Base-by-base conservation (phyloP, 768 basidiomycete species). In the Tulasnella sp. region DNA sequence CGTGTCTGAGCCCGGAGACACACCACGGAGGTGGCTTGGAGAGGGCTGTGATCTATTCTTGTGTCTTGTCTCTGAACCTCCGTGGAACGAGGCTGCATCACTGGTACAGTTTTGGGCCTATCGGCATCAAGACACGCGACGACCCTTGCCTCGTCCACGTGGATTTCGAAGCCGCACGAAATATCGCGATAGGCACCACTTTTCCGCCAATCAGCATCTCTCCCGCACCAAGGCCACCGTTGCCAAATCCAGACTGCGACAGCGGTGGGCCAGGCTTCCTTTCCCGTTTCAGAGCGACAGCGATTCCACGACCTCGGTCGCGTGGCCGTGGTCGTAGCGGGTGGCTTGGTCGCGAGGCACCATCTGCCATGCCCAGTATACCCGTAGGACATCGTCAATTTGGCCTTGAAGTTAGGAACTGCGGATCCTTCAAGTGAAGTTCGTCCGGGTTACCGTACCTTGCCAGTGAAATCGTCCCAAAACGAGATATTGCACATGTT, bases 121-220 rank as follows among this genome's bases (percentile, higher is more conserved):
- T 69, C 8, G 31, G 34, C 31, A 69, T 69, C 64, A 69, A 69
- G 64, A 69, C 64, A 69, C 64, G 64, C 31, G 64, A 34, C 64
- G 28, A 34, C 64, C 64, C 64, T 69, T 37, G n/a, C 64, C 64
- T 69, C 64, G 34, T 69, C 64, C 64, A 69, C 64, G 64, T 69
- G 64, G 64, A 37, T 5, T 14, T 37, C 64, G 64, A 69, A 69
- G 64, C 64, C 64, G 24, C 18, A 20, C 64, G 64, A 69, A 69
- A 69, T 69, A 69, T 69, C 64, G 64, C 64, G 64, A 69, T 69
- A 69, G 64, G 64, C 54, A 54, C 54, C 54, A 54, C 54, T 22
- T n/a, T 54, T 54, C 54, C 24, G 24, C 64, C 64, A 69, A 69
- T 69, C 64, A 69, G 28, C 31, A 6, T 14, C 6, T 20, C 8